Conservation (phyloP, 148 eudicot genomes). For the Amaranthus palmeri region DNA sequence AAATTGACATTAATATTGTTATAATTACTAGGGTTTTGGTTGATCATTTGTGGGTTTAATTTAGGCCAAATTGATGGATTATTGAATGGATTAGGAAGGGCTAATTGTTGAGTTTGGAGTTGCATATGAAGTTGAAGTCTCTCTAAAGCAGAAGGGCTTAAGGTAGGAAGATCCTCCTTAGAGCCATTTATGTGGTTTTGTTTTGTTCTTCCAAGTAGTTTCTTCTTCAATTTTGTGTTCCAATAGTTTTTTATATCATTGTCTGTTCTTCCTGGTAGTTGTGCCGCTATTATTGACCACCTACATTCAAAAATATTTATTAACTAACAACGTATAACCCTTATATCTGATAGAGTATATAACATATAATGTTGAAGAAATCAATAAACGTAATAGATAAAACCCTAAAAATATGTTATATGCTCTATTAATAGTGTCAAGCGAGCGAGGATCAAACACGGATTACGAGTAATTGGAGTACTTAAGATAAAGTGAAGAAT, state of each 20-base stretch:
- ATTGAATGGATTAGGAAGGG: constrained; percentile 38
- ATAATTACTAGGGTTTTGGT: constrained; percentile 37
- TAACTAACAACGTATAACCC: no score
- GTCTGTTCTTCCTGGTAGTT: constrained; percentile 93
- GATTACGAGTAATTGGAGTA: no score
- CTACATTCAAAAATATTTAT: constrained; percentile 26
- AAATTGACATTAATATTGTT: no score
- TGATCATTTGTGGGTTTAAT: constrained; percentile 50
- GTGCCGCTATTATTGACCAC: constrained; percentile 98
- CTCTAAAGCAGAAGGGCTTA: constrained; percentile 82
- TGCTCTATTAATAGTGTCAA: no score
- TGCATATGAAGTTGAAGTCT: constrained; percentile 97
- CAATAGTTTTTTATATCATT: constrained; percentile 89
- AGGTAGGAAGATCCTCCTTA: constrained; percentile 30
- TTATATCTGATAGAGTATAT: no score
- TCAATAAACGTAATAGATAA: no score
- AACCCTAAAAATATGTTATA: no score
- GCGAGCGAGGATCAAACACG: no score
- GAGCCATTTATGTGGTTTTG: constrained; percentile 21
- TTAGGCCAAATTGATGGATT: constrained; percentile 74
- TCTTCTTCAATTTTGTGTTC: constrained; percentile 78
- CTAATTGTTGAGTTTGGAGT: constrained; percentile 37
- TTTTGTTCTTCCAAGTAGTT: constrained; percentile 61
- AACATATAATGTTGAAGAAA: no score
- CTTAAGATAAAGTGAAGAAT: no score